Base-by-base conservation (phyloP, 2,329 filamentous ascomycete species). In the Pseudopithomyces maydicus region DNA sequence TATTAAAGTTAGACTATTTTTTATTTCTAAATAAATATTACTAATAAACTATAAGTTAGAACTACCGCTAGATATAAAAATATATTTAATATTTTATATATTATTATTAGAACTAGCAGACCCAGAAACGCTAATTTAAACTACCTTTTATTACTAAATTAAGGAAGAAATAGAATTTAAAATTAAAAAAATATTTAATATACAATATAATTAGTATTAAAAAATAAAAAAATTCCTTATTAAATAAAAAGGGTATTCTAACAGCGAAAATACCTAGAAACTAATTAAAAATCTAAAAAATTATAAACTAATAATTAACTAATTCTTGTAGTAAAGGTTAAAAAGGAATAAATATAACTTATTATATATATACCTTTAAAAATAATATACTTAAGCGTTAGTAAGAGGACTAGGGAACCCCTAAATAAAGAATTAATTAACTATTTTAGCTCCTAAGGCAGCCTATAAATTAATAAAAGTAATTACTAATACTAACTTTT, bases 191-290 rank as follows among this genome's bases (percentile, higher is more conserved):
- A 52, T 41, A 33, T 6, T 29, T 5, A 8, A 29, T 20, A 23
- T 41, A 35, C 6, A 52, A 15, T 52, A 52, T 15, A 43, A 43
- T n/a, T 29, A 7, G 11, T 19, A 42, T 19, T 7, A 42, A 12
- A 14, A 23, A 29, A 26, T 29, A 5, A 29, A 29, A 5, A 29
- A 29, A n/a, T 49, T 36, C 19, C 29, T 49, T 41, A 36, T 52
- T 52, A 52, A 52, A 15, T 52, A 52, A 20, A 41, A 41, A 42
- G 48, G 19, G 26, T 52, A 41, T 22, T 19, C 17, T 23, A 17
- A 52, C 26, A 52, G 23, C 17, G 23, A 49, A 49, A 49, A 38
- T 49, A 49, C 19, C 14, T 49, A 49, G 46, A 23, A 50, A 41
- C 17, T 35, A 38, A 15, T 12, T 8, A 26, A 17, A 10, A 19